A percentile compares a stretch with the other conserved stretches of the same genome.
Conservation (phyloP, 2,329 filamentous ascomycete genomes). For the Apiospora phragmitis region DNA sequence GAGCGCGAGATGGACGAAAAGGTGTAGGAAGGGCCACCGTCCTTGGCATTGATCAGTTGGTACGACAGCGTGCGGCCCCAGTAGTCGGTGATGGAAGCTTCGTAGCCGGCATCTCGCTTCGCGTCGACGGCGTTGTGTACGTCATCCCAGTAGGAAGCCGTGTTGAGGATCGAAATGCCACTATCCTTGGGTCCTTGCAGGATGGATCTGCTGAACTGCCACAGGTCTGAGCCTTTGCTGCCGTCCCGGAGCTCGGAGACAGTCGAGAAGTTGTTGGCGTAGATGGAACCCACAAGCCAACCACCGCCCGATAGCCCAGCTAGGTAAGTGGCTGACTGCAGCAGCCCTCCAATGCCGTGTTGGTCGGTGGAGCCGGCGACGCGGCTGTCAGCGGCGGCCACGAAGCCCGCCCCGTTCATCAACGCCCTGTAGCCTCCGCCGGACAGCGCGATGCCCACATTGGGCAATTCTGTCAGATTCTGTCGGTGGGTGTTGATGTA, state of each 20-base stretch:
- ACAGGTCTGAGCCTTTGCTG: slow-evolving; percentile 30
- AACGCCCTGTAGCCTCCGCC: slow-evolving; percentile 74
- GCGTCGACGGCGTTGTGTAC: slow-evolving; percentile 56
- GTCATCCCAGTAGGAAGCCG: slow-evolving; percentile 59
- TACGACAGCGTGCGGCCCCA: slow-evolving; percentile 72
- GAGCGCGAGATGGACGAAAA: slow-evolving; percentile 71
- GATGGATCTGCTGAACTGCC: slow-evolving; percentile 39
- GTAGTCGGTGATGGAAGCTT: slow-evolving; percentile 70
- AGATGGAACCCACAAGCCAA: slow-evolving; percentile 75
- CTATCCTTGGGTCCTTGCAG: slow-evolving; percentile 33
- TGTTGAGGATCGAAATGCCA: slow-evolving; percentile 27
- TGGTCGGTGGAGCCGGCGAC: slow-evolving; percentile 57
- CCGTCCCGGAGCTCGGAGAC: slow-evolving; percentile 42
- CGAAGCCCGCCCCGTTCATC: slow-evolving; percentile 67
- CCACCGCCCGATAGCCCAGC: slow-evolving; percentile 73
- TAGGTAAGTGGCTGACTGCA: slow-evolving; percentile 72
- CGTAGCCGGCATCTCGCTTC: slow-evolving; percentile 65
- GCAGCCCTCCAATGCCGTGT: slow-evolving; percentile 66
- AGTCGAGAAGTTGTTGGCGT: slow-evolving; percentile 73
- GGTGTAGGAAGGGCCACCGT: slow-evolving; percentile 70
- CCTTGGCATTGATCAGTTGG: slow-evolving; percentile 67
- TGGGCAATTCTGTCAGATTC: slow-evolving; percentile 56
- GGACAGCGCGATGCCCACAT: slow-evolving; percentile 66
- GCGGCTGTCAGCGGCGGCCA: slow-evolving; percentile 69
- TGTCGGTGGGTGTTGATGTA: slow-evolving; percentile 70